Percentiles rank a stretch among this genome's conserved stretches.
Conservation (phyloP, 495 filamentous ascomycete genomes). For the Endocarpon pusillum region DNA sequence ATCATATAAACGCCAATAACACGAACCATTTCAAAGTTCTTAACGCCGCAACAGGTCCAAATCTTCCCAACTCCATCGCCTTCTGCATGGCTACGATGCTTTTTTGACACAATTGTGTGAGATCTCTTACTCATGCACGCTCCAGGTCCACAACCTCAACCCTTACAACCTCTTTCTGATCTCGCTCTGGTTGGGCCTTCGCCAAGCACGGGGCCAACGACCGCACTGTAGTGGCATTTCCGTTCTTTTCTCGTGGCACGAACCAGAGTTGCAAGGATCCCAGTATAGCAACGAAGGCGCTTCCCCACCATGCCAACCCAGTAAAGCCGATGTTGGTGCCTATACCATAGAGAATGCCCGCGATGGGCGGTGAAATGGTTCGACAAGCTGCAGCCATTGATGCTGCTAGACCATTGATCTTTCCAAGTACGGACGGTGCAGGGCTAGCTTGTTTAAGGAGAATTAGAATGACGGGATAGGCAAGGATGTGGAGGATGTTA, state of each 20-base stretch:
- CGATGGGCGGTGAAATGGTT: slow-evolving; percentile 58
- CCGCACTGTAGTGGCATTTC: slow-evolving; percentile 21
- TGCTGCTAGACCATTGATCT: slow-evolving; percentile 67
- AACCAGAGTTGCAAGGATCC: slow-evolving; percentile 54
- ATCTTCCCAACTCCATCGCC: too few species aligned
- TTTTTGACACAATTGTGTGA: too few species aligned
- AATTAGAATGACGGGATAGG: slow-evolving; percentile 65
- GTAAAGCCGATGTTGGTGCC: slow-evolving; percentile 51
- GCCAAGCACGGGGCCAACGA: slow-evolving; percentile 15
- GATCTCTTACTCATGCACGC: too few species aligned
- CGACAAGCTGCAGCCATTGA: slow-evolving; percentile 62
- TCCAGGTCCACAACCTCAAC: slow-evolving; percentile 22
- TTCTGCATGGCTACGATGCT: too few species aligned
- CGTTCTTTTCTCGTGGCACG: slow-evolving; percentile 34
- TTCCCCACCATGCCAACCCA: slow-evolving; percentile 64
- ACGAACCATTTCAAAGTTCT: too few species aligned
- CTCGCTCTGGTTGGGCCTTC: slow-evolving; percentile 8
- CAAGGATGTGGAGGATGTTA: slow-evolving; percentile 59
- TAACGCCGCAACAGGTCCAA: too few species aligned
- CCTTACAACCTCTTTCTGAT: slow-evolving; percentile 18
- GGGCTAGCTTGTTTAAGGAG: slow-evolving; percentile 73
- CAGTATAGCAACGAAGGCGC: slow-evolving; percentile 46
- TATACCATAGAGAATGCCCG: slow-evolving; percentile 55
- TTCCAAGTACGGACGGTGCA: slow-evolving; percentile 46
- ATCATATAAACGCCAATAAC: too few species aligned